Evolutionary conservation across 2,329 filamentous ascomycete genomes (phyloP).

Genomic region (Orbilia javanica): DNA sequence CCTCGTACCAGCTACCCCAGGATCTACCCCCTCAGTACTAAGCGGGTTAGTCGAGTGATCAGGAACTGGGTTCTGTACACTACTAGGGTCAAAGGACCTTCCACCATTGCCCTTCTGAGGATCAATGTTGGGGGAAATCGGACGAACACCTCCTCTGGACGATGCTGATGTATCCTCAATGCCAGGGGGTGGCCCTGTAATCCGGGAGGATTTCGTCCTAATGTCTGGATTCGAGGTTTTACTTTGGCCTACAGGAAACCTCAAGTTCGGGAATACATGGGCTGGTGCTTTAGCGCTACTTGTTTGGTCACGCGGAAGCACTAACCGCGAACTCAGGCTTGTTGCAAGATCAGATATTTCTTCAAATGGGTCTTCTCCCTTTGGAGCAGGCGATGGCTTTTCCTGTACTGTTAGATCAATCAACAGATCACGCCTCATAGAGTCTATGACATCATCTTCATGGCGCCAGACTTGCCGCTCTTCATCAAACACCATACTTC

Average conservation of each 20-base stretch:
- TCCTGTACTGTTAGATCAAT: neutral
- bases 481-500: slow-evolving; percentile 54
- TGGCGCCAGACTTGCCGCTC: slow-evolving; percentile 42
- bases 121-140: slow-evolving; percentile 36
- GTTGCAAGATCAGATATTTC: slow-evolving; percentile 53
- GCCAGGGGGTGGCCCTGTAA: neutral
- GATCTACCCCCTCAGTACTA: neutral
- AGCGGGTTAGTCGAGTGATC: neutral
- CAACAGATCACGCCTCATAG: slow-evolving; percentile 1
- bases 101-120: slow-evolving; percentile 23
- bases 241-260: neutral
- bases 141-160: slow-evolving; percentile 27
- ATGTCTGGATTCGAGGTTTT: neutral
- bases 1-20: neutral
- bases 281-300: neutral
- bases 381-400: neutral
- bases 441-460: slow-evolving; percentile 15
- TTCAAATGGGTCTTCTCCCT: slow-evolving; percentile 39
- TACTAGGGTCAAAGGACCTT: neutral
- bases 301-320: neutral
- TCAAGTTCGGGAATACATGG: neutral
- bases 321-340: slow-evolving; percentile 18
- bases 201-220: neutral
- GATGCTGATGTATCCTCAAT: neutral
- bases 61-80: neutral